Evolutionary conservation across 139 green algal species (phyloP).

Genomic region (Tetraselmis chui): DNA sequence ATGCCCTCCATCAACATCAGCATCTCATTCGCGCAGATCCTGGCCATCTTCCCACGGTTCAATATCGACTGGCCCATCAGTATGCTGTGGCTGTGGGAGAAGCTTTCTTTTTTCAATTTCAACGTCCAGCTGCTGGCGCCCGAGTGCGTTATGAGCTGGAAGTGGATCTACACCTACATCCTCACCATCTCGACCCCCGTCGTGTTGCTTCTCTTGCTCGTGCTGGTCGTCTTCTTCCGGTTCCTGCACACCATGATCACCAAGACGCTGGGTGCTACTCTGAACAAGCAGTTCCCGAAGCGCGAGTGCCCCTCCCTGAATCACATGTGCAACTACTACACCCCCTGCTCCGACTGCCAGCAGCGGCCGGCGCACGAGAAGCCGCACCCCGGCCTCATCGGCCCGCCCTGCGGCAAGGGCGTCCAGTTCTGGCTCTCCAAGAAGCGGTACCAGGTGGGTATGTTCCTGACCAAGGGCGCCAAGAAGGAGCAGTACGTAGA

Average conservation of each 20-base stretch:
- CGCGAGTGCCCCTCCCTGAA: background rate
- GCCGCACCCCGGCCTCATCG: background rate
- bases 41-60: background rate
- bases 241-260: background rate
- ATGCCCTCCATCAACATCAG: background rate
- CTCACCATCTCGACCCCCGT: background rate
- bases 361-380: background rate
- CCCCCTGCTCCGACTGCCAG: background rate
- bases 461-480: background rate
- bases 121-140: background rate
- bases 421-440: background rate
- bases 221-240: background rate
- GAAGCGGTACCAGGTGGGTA: background rate
- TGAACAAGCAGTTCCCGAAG: background rate
- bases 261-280: background rate
- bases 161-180: background rate
- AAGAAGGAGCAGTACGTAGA: background rate
- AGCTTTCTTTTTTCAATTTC: background rate
- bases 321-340: background rate
- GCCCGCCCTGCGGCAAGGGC: background rate
- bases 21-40: background rate
- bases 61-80: background rate
- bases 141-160: background rate
- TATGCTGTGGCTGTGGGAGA: background rate
- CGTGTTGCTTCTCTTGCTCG: background rate